Conservation (phyloP, 1,139 yeast species). For the Magnusiomyces suaveolens region DNA sequence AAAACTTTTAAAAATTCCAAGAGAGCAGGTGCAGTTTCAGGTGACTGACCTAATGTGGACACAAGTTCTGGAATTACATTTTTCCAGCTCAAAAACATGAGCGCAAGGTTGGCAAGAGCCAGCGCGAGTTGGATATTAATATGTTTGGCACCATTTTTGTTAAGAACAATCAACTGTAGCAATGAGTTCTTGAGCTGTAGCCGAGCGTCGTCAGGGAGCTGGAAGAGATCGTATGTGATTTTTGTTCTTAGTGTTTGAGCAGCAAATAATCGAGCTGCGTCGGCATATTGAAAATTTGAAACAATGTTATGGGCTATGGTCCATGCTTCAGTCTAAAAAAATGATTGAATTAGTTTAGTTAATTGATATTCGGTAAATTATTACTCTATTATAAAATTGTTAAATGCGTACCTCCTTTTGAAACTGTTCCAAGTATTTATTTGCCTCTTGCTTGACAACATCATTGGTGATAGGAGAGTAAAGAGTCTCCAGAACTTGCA, state of each 20-base stretch:
- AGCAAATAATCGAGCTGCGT: conserved; percentile 60
- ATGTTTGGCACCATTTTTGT: conserved; percentile 37
- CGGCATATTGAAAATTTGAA: conserved; percentile 17
- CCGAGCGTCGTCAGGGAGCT: conserved; percentile 50
- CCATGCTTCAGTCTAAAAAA: conserved; percentile 34
- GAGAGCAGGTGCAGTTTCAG: conserved; percentile 37
- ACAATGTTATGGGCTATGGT: conserved; percentile 30
- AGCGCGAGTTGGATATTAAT: conserved; percentile 74
- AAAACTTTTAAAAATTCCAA: conserved; percentile 75
- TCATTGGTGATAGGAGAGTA: conserved; percentile 45
- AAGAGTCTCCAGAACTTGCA: conserved; percentile 51
- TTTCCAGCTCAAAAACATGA: conserved; percentile 68
- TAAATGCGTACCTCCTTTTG: conserved; percentile 50
- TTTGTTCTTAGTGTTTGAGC: conserved; percentile 86
- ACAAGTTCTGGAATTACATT: conserved; percentile 64
- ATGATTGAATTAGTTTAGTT: neutral
- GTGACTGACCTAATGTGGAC: conserved; percentile 36
- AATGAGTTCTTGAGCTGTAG: conserved; percentile 53
- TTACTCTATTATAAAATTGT: neutral
- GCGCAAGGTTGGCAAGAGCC: conserved; percentile 69
- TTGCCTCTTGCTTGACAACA: conserved; percentile 48
- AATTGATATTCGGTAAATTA: too few relatives aligned
- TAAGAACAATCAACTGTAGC: conserved; percentile 39
- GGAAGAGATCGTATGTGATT: conserved; percentile 72
- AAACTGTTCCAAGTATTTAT: conserved; percentile 61